Base-by-base conservation (phyloP, 306 rosid species). In the Sindora glabra region DNA sequence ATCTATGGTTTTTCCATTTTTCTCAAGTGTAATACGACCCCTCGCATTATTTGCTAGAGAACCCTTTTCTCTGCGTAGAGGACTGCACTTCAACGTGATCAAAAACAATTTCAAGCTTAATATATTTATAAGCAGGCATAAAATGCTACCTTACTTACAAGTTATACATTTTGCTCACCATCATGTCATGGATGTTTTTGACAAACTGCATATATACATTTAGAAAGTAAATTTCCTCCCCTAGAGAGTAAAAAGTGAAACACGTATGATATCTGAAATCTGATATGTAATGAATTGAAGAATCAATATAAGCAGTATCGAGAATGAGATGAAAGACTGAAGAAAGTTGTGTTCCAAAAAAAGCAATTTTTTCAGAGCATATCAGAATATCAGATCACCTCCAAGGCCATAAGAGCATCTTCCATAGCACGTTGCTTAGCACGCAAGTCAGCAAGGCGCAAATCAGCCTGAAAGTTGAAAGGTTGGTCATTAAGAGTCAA, bases 401-500 rank as follows among this genome's bases (percentile, higher is more conserved):
- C 88, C 75, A 91, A 77, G 69, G 98, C 87, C 86, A 81, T 85
- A 48, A 91, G 71, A 63, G 96, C 92, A 62, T 91, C 98, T 78
- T 85, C 94, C 94, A 91, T 86, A 17, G 95, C 98, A 34, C 99
- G 92, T 63, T 91, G 96, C 70, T 91, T 91, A 33, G 95, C 98
- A 56, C 78, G 86, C 56, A 79, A 72, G 64, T 91, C 95, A 13
- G 98, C 98, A 50, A 84, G 89, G 45, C 91, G 96, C 62, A 88
- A 78, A 76, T 91, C 96, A 65, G 90, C 96, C 98, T 91, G 78
- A 44, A 71, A 60, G 63, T 70, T 56, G 61, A 63, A 74, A 64
- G 44, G 38, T 55, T 51, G 48, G 69, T 39, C 53, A 73, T 62
- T 50, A 52, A 50, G 41, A 26, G 53, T 39, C 48, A 36, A 15